A percentile compares a stretch with the other conserved stretches of the same genome.
These are phyloP conservation scores for Neofusicoccum kwambonambiense DNA, from an alignment of 2,329 filamentous ascomycete species.

Conservation along the genomic window DNA sequence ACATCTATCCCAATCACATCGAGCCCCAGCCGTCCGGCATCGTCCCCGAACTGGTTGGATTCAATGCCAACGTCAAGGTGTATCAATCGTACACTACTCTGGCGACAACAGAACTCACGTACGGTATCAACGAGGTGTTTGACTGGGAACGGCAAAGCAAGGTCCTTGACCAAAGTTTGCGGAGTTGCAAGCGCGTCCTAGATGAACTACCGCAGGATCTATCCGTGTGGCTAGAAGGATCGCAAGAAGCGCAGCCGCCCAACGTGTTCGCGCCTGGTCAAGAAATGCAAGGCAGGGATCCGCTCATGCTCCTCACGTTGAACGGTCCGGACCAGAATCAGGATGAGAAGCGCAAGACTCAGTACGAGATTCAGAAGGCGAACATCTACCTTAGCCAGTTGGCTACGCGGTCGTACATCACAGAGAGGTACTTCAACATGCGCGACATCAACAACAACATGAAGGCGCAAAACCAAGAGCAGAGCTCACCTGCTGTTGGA, in stretches of 20 bases:
- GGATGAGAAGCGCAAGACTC: constrained; percentile 51
- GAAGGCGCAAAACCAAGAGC: constrained; percentile 46
- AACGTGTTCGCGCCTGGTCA: constrained; percentile 23
- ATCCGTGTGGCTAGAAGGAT: constrained; percentile 52
- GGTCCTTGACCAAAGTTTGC: constrained; percentile 69
- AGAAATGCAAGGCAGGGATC: constrained; percentile 19
- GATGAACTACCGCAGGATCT: constrained; percentile 69
- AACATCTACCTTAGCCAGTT: constrained; percentile 84
- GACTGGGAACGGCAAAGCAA: constrained; percentile 75
- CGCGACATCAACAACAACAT: constrained; percentile 60
- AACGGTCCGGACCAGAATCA: constrained; percentile 19
- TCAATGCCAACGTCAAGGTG: constrained; percentile 75
- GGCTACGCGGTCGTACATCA: constrained; percentile 77
- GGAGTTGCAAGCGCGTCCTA: constrained; percentile 67
- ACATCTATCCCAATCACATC: constrained; percentile 69
- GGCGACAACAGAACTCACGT: constrained; percentile 76
- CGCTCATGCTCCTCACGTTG: constrained; percentile 27
- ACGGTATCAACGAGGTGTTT: constrained; percentile 73
- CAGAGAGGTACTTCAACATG: constrained; percentile 81
- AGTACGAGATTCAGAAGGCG: constrained; percentile 88
- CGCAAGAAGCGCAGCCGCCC: constrained; percentile 24
- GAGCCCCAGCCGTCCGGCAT: constrained; percentile 66
- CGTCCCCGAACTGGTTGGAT: constrained; percentile 72
- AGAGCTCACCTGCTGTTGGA: constrained; percentile 34
- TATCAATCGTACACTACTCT: constrained; percentile 79